Evolutionary conservation across 495 filamentous ascomycete species (phyloP).

Genomic region (Penicillium daleae): DNA sequence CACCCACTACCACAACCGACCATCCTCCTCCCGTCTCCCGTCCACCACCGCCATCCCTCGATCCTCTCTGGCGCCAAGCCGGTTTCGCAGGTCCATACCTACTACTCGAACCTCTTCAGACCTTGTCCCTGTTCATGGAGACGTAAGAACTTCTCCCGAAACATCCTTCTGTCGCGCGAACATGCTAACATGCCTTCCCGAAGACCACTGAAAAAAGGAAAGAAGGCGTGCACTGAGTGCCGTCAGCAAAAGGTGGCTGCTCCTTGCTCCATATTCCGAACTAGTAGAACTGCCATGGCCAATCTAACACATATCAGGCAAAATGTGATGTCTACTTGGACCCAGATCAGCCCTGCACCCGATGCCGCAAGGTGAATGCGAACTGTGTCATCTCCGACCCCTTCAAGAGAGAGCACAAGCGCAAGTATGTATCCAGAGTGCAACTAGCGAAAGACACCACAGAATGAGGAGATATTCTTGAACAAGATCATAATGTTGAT

Average conservation of each 20-base stretch:
- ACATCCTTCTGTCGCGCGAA: neutral
- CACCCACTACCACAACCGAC: neutral
- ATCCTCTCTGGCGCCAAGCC: neutral
- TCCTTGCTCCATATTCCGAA: neutral
- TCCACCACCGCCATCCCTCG: neutral
- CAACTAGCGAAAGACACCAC: neutral
- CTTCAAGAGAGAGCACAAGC: slow-evolving; percentile 51
- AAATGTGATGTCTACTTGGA: slow-evolving; percentile 49
- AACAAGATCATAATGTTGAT: neutral
- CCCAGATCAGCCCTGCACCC: slow-evolving; percentile 38
- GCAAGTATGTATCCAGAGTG: slow-evolving; percentile 35
- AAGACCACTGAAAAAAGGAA: slow-evolving; percentile 44
- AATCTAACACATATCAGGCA: slow-evolving; percentile 28
- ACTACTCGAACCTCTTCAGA: neutral
- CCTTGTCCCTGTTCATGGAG: slow-evolving; percentile 8
- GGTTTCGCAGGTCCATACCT: neutral
- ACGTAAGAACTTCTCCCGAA: slow-evolving; percentile 19
- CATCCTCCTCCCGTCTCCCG: neutral
- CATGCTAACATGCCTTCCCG: slow-evolving; percentile 15
- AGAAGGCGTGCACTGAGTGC: slow-evolving; percentile 51
- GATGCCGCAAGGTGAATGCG: slow-evolving; percentile 43
- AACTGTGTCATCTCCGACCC: slow-evolving; percentile 46
- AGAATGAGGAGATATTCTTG: neutral
- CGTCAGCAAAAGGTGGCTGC: slow-evolving; percentile 47
- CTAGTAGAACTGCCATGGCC: too few species aligned